Evolutionary conservation across 768 basidiomycete genomes (phyloP).

Genomic region (Naganishia friedmannii): DNA sequence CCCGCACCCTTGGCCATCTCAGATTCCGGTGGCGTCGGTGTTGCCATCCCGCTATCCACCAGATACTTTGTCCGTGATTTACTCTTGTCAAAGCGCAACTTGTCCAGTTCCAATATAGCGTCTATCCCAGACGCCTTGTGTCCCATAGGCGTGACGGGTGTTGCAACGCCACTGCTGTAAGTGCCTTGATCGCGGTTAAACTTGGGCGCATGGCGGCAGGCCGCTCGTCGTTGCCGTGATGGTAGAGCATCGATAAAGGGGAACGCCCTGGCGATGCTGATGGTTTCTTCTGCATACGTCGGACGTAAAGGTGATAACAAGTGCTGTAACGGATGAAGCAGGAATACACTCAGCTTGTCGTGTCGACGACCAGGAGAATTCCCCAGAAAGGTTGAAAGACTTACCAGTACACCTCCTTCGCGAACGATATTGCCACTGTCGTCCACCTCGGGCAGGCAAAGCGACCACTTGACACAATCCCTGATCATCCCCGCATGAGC

Average conservation of each 20-base stretch:
- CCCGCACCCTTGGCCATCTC: constrained; percentile 21
- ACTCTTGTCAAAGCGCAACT: constrained; percentile 21
- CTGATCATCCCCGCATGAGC: constrained; percentile 48
- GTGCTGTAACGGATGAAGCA: constrained; percentile 37
- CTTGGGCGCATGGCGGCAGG: background rate
- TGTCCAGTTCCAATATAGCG: constrained; percentile 11
- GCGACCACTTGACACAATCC: constrained; percentile 42
- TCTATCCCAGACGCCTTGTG: constrained; percentile 16
- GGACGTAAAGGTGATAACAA: constrained; percentile 50
- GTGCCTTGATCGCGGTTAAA: constrained; percentile 5
- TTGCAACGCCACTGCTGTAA: constrained; percentile 9
- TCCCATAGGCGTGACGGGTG: constrained; percentile 20
- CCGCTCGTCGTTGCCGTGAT: constrained; percentile 1
- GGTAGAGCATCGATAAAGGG: constrained; percentile 32
- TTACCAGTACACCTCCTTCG: constrained; percentile 48
- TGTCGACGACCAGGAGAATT: too few species aligned
- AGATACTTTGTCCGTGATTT: constrained; percentile 38
- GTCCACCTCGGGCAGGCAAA: constrained; percentile 40
- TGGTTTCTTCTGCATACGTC: constrained; percentile 49
- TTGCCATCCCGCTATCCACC: constrained; percentile 33
- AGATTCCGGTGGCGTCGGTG: constrained; percentile 13
- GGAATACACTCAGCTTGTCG: background rate
- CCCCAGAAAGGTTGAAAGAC: constrained; percentile 16
- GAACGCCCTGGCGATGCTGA: constrained; percentile 47
- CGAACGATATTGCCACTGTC: constrained; percentile 30